These are phyloP conservation scores for Isoetes taiwanensis DNA, from an alignment of 75 land plant genomes.

Conservation along the genomic window DNA sequence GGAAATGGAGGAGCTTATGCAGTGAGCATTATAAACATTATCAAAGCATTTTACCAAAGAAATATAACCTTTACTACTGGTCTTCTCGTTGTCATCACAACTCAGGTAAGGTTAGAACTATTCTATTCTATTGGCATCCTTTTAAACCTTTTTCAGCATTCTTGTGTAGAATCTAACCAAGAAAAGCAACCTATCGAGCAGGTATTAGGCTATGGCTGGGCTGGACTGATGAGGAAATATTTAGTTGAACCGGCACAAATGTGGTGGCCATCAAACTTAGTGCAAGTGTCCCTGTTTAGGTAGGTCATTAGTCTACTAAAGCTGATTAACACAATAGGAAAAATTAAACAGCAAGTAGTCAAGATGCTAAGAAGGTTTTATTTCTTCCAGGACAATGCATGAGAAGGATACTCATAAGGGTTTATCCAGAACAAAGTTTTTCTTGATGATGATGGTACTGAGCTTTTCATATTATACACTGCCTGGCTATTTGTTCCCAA, in stretches of 20 bases:
- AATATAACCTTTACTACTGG: slow-evolving; percentile 14
- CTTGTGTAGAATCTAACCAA: neutral
- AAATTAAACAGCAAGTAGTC: too few species aligned
- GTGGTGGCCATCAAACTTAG: slow-evolving; percentile 73
- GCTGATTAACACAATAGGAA: too few species aligned
- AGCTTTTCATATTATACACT: slow-evolving; percentile 20
- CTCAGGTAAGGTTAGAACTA: slow-evolving; percentile 20
- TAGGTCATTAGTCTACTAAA: too few species aligned
- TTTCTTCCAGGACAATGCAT: slow-evolving; percentile 66
- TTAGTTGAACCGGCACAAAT: slow-evolving; percentile 56
- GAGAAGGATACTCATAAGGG: slow-evolving; percentile 44
- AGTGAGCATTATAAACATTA: slow-evolving; percentile 25
- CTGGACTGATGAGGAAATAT: slow-evolving; percentile 46
- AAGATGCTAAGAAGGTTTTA: too few species aligned
- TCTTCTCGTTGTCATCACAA: slow-evolving; percentile 15
- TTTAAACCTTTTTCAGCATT: neutral
- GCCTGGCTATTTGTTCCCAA: slow-evolving; percentile 19
- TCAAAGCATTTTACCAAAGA: slow-evolving; percentile 37
- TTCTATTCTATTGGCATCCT: neutral
- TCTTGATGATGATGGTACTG: slow-evolving; percentile 31
- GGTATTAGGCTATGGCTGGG: slow-evolving; percentile 73
- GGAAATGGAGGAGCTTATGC: slow-evolving; percentile 31
- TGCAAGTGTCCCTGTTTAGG: slow-evolving; percentile 63
- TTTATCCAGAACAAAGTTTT: slow-evolving; percentile 38
- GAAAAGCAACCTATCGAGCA: slow-evolving; percentile 8